phyloP scores from a whole-genome alignment of 345 rosid genomes.

The Citrus mangshanensis region DNA sequence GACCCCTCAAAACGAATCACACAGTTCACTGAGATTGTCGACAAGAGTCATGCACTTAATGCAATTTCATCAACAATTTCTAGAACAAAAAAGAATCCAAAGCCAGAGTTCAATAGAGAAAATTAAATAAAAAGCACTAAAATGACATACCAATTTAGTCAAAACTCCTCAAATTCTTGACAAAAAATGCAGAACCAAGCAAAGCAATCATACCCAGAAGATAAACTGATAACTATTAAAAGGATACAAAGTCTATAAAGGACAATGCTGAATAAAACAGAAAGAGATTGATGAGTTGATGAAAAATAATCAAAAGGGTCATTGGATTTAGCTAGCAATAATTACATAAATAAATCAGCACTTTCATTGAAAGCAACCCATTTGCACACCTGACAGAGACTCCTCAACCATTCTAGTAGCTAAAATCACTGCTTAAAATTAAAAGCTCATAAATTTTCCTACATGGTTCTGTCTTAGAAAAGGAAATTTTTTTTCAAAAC shows the following conservation, averaged over 20 bases:
- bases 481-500: neutral
- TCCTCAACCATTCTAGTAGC: conserved; percentile 39
- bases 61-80: conserved; percentile 8
- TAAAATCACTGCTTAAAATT: conserved; percentile 11
- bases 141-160: neutral
- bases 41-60: neutral
- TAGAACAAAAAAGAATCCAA: neutral
- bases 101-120: neutral
- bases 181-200: neutral
- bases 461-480: conserved; percentile 16
- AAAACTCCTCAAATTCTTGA: neutral
- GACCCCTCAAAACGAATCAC: conserved; percentile 16
- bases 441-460: neutral
- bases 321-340: neutral
- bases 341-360: conserved; percentile 40
- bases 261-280: conserved; percentile 3
- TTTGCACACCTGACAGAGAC: conserved; percentile 60
- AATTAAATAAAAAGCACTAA: neutral
- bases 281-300: conserved; percentile 17
- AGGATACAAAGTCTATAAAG: neutral
- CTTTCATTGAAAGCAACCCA: conserved; percentile 53
- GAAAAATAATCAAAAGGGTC: conserved; percentile 7
- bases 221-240: conserved; percentile 9
- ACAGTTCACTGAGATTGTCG: neutral
- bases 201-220: conserved; percentile 21